Percentiles rank a stretch among this genome's conserved stretches.
These are phyloP conservation scores for Chamaecyparis obtusa DNA, from an alignment of 75 land plant species.

Conservation along the genomic window DNA sequence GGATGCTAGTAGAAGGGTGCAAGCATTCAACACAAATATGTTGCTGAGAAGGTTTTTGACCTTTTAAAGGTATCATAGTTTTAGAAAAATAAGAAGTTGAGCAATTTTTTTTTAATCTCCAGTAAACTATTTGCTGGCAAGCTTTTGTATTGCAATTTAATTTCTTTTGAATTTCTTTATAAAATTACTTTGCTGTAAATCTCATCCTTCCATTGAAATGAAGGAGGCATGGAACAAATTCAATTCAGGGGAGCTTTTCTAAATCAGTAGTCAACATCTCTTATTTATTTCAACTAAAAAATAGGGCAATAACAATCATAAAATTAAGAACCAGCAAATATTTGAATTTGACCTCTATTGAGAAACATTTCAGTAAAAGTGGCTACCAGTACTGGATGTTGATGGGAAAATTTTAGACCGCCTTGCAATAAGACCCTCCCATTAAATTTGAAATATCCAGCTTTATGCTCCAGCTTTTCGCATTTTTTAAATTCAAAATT, in stretches of 20 bases:
- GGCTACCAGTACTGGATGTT: background rate
- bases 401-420: background rate
- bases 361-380: too few relatives aligned
- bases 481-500: background rate
- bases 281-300: background rate
- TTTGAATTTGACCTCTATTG: too few relatives aligned
- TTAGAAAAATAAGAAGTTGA: background rate
- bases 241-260: constrained; percentile 37
- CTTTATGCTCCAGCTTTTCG: background rate
- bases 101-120: background rate
- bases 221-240: constrained; percentile 46
- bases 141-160: background rate
- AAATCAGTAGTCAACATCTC: constrained; percentile 1
- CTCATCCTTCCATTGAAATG: background rate
- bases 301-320: too few relatives aligned
- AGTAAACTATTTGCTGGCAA: background rate
- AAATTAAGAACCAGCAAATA: too few relatives aligned
- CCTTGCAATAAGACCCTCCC: too few relatives aligned
- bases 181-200: background rate
- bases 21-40: constrained; percentile 78
- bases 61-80: constrained; percentile 51
- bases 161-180: background rate
- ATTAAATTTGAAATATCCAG: background rate
- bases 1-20: constrained; percentile 62
- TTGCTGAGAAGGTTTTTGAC: constrained; percentile 84